phyloP scores from a whole-genome alignment of 106 monocot genomes.

The Amphibolis antarctica region DNA sequence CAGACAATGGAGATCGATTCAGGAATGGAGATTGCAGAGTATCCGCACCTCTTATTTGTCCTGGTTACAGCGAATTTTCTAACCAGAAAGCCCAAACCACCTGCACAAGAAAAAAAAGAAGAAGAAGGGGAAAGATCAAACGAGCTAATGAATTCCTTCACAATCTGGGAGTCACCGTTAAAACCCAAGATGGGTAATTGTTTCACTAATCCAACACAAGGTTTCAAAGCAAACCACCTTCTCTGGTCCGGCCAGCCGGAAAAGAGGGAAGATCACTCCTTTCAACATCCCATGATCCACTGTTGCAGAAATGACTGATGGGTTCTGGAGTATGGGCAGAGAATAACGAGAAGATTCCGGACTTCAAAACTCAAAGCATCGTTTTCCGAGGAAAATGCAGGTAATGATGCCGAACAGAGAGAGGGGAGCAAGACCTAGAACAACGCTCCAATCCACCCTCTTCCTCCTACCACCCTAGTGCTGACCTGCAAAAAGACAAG shows the following conservation, averaged over 20 bases:
- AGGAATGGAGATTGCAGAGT: too few relatives aligned
- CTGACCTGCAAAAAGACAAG: not conserved
- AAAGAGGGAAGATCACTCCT: not conserved
- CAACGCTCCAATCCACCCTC: not conserved
- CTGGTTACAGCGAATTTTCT: too few relatives aligned
- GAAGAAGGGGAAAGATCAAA: too few relatives aligned
- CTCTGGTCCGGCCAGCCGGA: too few relatives aligned
- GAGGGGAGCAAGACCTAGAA: not conserved
- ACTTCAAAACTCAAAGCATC: not conserved
- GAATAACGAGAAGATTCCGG: not conserved
- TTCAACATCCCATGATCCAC: not conserved
- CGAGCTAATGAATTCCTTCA: not conserved
- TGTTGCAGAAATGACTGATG: constrained; percentile 2
- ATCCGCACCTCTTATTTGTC: too few relatives aligned
- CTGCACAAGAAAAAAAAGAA: too few relatives aligned
- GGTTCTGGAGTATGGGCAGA: not conserved
- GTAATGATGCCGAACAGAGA: not conserved
- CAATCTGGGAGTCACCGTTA: not conserved
- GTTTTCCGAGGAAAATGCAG: not conserved
- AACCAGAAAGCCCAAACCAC: too few relatives aligned
- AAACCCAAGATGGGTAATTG: too few relatives aligned
- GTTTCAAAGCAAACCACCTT: too few relatives aligned
- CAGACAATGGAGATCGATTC: too few relatives aligned
- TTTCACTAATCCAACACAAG: too few relatives aligned
- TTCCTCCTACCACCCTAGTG: not conserved